phyloP scores from a whole-genome alignment of 2,329 filamentous ascomycete species.

The Venturia aucupariae region DNA sequence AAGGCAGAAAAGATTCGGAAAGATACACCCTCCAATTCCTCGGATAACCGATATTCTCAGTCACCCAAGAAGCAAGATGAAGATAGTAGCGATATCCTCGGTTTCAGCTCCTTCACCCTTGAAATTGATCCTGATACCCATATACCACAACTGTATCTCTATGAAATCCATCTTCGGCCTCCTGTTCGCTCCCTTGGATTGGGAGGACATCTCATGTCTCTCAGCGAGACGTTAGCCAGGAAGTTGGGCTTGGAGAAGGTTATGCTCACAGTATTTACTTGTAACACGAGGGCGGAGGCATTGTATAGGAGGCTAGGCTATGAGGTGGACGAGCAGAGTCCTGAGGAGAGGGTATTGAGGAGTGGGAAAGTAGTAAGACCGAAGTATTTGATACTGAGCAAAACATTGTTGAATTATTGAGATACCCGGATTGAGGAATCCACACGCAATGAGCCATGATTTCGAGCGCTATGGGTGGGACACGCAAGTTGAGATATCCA shows the following conservation, averaged over 20 bases:
- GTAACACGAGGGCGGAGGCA: conserved; percentile 8
- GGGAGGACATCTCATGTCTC: conserved; percentile 7
- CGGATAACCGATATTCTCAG: too few relatives aligned
- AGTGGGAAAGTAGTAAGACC: conserved; percentile 12
- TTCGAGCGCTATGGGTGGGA: too few relatives aligned
- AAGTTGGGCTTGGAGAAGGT: background rate
- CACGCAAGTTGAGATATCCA: too few relatives aligned
- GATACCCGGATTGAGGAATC: background rate
- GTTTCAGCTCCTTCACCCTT: conserved; percentile 9
- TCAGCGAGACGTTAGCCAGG: background rate
- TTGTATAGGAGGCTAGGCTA: conserved; percentile 13
- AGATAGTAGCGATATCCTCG: background rate
- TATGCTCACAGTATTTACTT: conserved; percentile 13
- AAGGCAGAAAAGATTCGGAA: background rate
- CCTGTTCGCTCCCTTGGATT: background rate
- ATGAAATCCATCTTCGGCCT: conserved; percentile 12
- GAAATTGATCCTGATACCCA: conserved; percentile 3
- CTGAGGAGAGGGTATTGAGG: conserved; percentile 5
- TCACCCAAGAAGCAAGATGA: background rate
- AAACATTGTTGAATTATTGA: background rate
- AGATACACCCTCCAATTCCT: background rate
- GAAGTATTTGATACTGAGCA: conserved; percentile 13
- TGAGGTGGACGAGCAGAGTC: conserved; percentile 7
- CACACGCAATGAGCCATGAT: too few relatives aligned
- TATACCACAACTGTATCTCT: conserved; percentile 11